Evolutionary conservation across 2,329 filamentous ascomycete species (phyloP), one percentile per base, ranked within the genome.

Genomic region (Pezicula radicicola): DNA sequence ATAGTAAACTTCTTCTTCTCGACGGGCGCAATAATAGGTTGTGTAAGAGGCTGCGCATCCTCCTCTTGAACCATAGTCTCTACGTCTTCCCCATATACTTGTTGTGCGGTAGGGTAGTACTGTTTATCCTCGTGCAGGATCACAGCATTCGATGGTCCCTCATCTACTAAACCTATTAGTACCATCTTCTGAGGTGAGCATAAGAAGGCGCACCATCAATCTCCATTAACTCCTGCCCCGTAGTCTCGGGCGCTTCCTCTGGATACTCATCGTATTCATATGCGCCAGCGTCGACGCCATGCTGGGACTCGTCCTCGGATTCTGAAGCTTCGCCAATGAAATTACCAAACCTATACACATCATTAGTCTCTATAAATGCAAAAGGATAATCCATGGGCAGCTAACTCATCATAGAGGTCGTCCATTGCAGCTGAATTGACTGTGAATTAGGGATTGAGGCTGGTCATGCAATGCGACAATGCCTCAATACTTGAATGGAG

Each of bases 61-160:
- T 97, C 94, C 71, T 99, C 94, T 67, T 97, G 89, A 36, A 99
- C 93, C 70, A 96, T 75, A 1, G 93, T 94, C 73, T 99, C 94
- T 63, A 99, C 94, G 72, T 94, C 92, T 62, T 85, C 81, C 48
- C 94, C 94, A 68, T 97, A 99, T 40, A 96, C 86, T 70, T 99
- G 94, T 67, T 93, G 87, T 51, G 94, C 94, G n/a, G 92, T 96
- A 28, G 94, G 94, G 68, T 99, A 99, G 72, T 99, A 99, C 69
- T 97, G 94, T 72, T 99, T 99, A 75, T 99, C 94, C 77, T 99
- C 94, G 73, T 99, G 94, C 43, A 99, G 81, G 52, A 99, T 82
- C n/a, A 99, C 91, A 48, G 94, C 93, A 70, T 97, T 99, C 5
- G 92, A 97, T 3, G 93, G 89, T 13, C 89, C 91, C 46, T 92